Percentiles rank a stretch among this genome's conserved stretches.
phyloP scores from a whole-genome alignment of 495 filamentous ascomycete genomes.

The Achaetomiella virescens region DNA sequence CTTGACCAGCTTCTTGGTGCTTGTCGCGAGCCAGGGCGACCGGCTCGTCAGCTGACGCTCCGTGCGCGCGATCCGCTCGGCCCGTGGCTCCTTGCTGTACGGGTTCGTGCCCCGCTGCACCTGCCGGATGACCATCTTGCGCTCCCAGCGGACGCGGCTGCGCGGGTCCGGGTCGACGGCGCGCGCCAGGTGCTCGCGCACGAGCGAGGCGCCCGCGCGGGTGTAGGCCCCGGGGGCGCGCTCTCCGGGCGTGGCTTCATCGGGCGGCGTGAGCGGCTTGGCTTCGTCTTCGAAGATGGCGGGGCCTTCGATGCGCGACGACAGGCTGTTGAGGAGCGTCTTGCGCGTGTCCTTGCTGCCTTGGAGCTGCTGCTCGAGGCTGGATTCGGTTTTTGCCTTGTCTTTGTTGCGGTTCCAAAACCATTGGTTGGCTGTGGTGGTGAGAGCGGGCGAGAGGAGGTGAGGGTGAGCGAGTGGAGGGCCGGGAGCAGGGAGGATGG shows the following conservation, averaged over 20 bases:
- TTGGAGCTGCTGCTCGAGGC: conserved; percentile 4
- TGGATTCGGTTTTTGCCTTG: neutral
- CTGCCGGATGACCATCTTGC: conserved; percentile 71
- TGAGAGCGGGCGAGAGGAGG: conserved; percentile 24
- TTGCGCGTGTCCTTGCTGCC: conserved; percentile 24
- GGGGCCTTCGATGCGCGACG: conserved; percentile 27
- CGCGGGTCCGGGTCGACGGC: conserved; percentile 65
- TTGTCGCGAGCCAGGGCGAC: conserved; percentile 67
- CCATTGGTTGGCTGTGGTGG: conserved; percentile 29
- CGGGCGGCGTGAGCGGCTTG: too few relatives aligned
- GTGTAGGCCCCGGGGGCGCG: neutral
- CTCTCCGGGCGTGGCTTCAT: too few relatives aligned
- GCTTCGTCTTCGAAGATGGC: conserved; percentile 63
- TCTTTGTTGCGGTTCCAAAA: conserved; percentile 23
- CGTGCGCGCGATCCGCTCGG: conserved; percentile 58
- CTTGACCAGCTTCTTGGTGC: conserved; percentile 78
- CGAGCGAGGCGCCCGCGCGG: conserved; percentile 19
- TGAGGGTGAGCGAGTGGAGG: conserved; percentile 23
- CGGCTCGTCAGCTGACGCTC: conserved; percentile 63
- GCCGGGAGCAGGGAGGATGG: conserved; percentile 19
- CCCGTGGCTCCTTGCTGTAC: conserved; percentile 59
- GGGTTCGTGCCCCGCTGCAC: conserved; percentile 43
- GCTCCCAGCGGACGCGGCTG: conserved; percentile 63
- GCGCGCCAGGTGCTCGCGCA: conserved; percentile 44
- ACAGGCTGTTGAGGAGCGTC: conserved; percentile 27